phyloP scores from a whole-genome alignment of 495 filamentous ascomycete species.

The Schizothecium vesticola region DNA sequence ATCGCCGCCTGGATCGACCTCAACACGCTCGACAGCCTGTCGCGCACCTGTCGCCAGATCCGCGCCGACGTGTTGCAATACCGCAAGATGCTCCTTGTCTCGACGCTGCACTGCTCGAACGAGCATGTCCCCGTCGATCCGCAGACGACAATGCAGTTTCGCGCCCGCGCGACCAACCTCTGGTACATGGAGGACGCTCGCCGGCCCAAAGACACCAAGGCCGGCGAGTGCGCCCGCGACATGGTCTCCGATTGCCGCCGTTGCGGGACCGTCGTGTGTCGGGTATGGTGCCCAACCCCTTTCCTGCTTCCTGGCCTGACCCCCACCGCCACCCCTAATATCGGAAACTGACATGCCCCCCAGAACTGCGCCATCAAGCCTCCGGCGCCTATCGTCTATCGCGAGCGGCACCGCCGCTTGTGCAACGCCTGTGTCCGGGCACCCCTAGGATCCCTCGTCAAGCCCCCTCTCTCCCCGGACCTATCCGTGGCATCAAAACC shows the following conservation, averaged over 20 bases:
- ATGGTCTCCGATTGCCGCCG: constrained; percentile 76
- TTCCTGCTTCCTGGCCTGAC: not conserved
- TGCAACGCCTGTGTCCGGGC: constrained; percentile 66
- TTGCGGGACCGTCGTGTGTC: constrained; percentile 70
- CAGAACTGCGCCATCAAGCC: constrained; percentile 85
- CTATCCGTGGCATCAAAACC: constrained; percentile 32
- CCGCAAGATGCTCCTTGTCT: constrained; percentile 61
- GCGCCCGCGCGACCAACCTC: constrained; percentile 47
- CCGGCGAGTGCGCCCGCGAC: constrained; percentile 73
- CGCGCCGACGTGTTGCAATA: constrained; percentile 70
- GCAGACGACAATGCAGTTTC: constrained; percentile 45
- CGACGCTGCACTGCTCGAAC: constrained; percentile 73
- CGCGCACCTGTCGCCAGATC: constrained; percentile 73
- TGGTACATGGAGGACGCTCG: constrained; percentile 44
- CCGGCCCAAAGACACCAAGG: constrained; percentile 43
- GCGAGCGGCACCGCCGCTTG: constrained; percentile 69
- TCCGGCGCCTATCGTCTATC: constrained; percentile 54
- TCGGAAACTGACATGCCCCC: not conserved
- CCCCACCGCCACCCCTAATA: not conserved
- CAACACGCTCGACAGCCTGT: constrained; percentile 75
- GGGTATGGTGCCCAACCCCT: constrained; percentile 49
- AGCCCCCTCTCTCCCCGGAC: constrained; percentile 20
- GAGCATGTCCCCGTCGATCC: constrained; percentile 50
- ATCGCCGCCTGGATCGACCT: constrained; percentile 73
- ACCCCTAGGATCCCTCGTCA: constrained; percentile 49